Base-by-base conservation (phyloP, 192 early-diverging fungal species). In the Mortierella alpina region DNA sequence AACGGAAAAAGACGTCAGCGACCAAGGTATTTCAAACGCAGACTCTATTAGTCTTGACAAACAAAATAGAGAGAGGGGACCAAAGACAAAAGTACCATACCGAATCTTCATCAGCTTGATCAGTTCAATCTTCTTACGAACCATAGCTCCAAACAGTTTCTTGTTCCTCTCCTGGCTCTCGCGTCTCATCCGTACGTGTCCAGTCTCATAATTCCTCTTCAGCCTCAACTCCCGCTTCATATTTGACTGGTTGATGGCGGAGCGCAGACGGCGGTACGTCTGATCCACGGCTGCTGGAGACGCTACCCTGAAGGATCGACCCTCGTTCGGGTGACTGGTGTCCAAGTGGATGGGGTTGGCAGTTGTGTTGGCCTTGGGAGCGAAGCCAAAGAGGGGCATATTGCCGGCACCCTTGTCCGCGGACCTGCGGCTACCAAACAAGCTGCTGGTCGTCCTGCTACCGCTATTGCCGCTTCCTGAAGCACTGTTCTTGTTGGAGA, bases 21-120 rank as follows among this genome's bases (percentile, higher is more conserved):
- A 31, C 31, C 31, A 31, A 31, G 31, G 31, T 31, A 31, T 31
- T 31, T 3, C 31, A 3, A 31, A 31, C 31, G 31, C 31, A 31
- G 31, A 31, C 31, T 31, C 31, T 3, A 31, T 31, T 31, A 31
- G 31, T 31, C 31, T 31, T 31, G 1, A 31, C 31, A 31, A 31
- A 31, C 31, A 31, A 31, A 31, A 31, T 31, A 31, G 31, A 3
- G 31, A 2, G 31, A 31, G 31, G 31, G 31, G 1, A 31, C 31
- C 31, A 31, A 31, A 31, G 31, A 31, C 3, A 31, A 31, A 31
- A 31, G 31, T 31, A 31, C 31, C 75, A 41, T 68, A 80, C 77
- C 77, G 77, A 63, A 80, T 61, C 66, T 80, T 80, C 77, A 80
- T 80, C 58, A 80, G 61, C 60, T 72, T 72, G 60, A 80, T 80